Base-by-base conservation (phyloP, 2,329 filamentous ascomycete species). In the Aureobasidium zeae region DNA sequence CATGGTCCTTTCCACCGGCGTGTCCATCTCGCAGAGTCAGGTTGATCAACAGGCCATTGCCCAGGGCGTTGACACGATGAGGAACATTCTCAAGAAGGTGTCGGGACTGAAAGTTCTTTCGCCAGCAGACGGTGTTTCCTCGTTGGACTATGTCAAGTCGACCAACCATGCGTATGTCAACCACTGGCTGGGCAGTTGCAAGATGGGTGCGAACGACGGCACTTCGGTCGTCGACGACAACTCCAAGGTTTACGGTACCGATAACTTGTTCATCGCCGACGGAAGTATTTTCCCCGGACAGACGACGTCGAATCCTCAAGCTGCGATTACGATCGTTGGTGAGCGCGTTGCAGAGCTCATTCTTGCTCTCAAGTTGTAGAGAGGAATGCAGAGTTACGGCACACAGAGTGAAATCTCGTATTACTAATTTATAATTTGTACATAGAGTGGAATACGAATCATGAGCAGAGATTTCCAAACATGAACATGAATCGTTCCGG, bases 301-400 rank as follows among this genome's bases (percentile, higher is more conserved):
- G 24, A 47, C 44, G 1, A 46, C 47, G 2, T 43, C 44, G 8
- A 49, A 49, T 29, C 81, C 81, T 2, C 74, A 76, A 35, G 72
- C 77, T 1, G 72, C 76, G 28, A 75, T 83, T 52, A 77, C 83
- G 57, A 68, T 77, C 25, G 76, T 72, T 13, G 73, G 78, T 13
- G 80, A 83, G 65, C 70, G 71, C 30, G 77, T 77, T 7, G 70
- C 70, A 4, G 66, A 67, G 51, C 70, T 62, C 51, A 73, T 74
- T 48, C 52, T 75, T 13, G 67, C 66, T 13, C 52, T 71, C 33
- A 22, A 31, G n/a, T n/a, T n/a, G n/a, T n/a, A n/a, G n/a, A n/a
- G n/a, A n/a, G n/a, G n/a, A n/a, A n/a, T n/a, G n/a, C n/a, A n/a
- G n/a, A n/a, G n/a, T n/a, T n/a, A n/a, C n/a, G n/a, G n/a, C n/a